A percentile compares a stretch with the other conserved stretches of the same genome.
phyloP scores from a whole-genome alignment of 2,329 filamentous ascomycete species.

The Plectosphaerella sp. region DNA sequence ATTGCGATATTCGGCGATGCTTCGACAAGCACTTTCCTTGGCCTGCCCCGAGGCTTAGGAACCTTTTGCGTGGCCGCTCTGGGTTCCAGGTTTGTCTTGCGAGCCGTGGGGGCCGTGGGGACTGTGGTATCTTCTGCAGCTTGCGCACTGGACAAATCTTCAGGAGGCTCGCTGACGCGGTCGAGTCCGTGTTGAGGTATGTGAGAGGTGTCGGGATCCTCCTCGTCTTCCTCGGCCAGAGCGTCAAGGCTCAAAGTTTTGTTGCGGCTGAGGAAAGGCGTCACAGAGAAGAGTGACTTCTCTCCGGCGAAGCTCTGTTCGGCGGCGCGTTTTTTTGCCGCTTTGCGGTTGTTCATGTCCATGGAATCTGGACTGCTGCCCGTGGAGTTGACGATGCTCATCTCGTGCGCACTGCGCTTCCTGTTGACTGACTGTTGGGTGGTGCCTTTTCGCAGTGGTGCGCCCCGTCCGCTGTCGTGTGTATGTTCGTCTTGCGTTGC shows the following conservation, averaged over 20 bases:
- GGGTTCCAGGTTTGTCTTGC: slow-evolving; percentile 10
- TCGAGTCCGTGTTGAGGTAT: slow-evolving; percentile 3
- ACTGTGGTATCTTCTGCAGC: slow-evolving; percentile 1
- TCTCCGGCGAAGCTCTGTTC: slow-evolving; percentile 65
- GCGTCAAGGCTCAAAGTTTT: slow-evolving; percentile 40
- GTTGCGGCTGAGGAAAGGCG: slow-evolving; percentile 81
- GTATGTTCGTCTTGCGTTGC: no score
- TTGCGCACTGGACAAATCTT: not conserved
- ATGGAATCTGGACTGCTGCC: slow-evolving; percentile 43
- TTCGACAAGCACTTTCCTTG: slow-evolving; percentile 42
- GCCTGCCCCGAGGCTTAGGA: slow-evolving; percentile 39
- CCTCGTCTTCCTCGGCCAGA: slow-evolving; percentile 29
- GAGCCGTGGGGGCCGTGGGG: slow-evolving; percentile 5
- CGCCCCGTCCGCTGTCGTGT: no score
- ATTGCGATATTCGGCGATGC: slow-evolving; percentile 37
- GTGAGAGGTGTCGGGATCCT: slow-evolving; percentile 12
- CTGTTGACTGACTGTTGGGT: slow-evolving; percentile 21
- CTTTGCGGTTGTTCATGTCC: slow-evolving; percentile 33
- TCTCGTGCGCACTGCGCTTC: slow-evolving; percentile 43
- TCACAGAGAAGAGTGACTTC: slow-evolving; percentile 91
- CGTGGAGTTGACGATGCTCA: slow-evolving; percentile 37
- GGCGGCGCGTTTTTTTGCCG: slow-evolving; percentile 51
- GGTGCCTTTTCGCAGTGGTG: slow-evolving; percentile 10
- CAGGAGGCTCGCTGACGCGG: no score
- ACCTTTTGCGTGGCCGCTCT: slow-evolving; percentile 11